Conservation (phyloP, 805 yeast genomes). For the Metschnikowia henanensis region DNA sequence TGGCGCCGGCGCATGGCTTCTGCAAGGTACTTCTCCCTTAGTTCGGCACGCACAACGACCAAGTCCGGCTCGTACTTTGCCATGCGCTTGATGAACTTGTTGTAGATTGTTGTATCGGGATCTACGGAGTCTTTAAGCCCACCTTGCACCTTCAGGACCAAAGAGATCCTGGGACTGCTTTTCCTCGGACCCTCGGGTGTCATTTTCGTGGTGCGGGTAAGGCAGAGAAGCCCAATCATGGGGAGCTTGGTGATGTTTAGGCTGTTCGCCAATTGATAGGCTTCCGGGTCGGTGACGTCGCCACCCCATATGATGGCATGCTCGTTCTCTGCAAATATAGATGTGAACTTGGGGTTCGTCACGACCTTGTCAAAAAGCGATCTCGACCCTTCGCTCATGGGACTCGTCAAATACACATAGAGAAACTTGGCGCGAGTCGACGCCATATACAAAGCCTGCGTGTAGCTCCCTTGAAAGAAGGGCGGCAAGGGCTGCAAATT, state of each 20-base stretch:
- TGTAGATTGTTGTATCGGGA: slow-evolving; percentile 30
- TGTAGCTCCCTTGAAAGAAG: slow-evolving; percentile 74
- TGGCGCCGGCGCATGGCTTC: slow-evolving; percentile 67
- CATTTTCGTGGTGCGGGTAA: slow-evolving; percentile 56
- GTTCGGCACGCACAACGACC: slow-evolving; percentile 58
- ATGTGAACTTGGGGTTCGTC: slow-evolving; percentile 48
- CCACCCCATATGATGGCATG: slow-evolving; percentile 85
- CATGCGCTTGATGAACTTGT: slow-evolving; percentile 45
- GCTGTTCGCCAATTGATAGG: slow-evolving; percentile 77
- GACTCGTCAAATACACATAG: slow-evolving; percentile 70
- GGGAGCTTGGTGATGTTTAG: slow-evolving; percentile 76
- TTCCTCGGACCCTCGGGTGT: slow-evolving; percentile 57
- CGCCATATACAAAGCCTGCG: slow-evolving; percentile 72
- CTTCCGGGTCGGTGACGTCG: slow-evolving; percentile 76
- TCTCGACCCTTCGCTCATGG: slow-evolving; percentile 62
- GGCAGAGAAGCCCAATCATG: slow-evolving; percentile 72
- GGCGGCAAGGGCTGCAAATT: slow-evolving; percentile 29
- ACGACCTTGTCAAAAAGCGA: slow-evolving; percentile 55
- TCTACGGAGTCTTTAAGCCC: slow-evolving; percentile 43
- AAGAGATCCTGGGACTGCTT: slow-evolving; percentile 55
- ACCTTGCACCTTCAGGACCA: slow-evolving; percentile 67
- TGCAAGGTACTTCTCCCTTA: slow-evolving; percentile 57
- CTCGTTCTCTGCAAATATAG: slow-evolving; percentile 37
- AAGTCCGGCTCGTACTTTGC: slow-evolving; percentile 63
- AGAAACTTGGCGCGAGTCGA: slow-evolving; percentile 71